Base-by-base conservation (phyloP, 73 alveolate species). In the Paramecium sexaurelia region DNA sequence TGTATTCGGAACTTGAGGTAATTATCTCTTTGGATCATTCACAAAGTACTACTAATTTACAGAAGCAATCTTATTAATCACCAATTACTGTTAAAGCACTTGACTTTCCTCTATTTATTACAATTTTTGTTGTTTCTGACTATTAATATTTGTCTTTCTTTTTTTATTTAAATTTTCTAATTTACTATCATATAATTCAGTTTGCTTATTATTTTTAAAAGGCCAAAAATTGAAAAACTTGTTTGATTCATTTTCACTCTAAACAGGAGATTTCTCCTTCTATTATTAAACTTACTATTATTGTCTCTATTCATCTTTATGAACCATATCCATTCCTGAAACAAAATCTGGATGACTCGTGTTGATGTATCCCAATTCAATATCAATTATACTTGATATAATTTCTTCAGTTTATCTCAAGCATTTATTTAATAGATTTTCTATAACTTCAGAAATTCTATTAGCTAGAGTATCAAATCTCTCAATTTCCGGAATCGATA, bases 281-380 rank as follows among this genome's bases (percentile, higher is more conserved):
- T 51, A 51, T 51, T 51, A 51, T 51, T 51, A 17, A 6, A 61
- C 26, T 22, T 71, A 71, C 85, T 87, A 47, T 35, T 51, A 40
- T 83, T 87, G 67, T 56, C 61, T 37, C 11, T 35, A 19, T 27
- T 61, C 69, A 10, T 61, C 51, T 17, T 61, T 86, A 22, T 86
- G 87, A 7, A 37, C 87, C 20, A 39, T 36, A 66, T 95, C 96
- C 84, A 94, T 95, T 7, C 96, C 94, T 27, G 96, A 95, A 2
- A 96, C 95, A 87, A 96, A 96, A 78, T 96, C 98, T 11, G 97
- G 98, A 92, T 96, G 99, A 47, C 92, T 83, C 10, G 97, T 93
- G 85, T 96, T 96, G 17, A 97, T 94, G 90, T 95, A 97, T 32
- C 97, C 96, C 17, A 95, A 78, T 85, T 97, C 98, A 17, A 92